Conservation (phyloP, 2,329 filamentous ascomycete species). For the Colletotrichum karsti region DNA sequence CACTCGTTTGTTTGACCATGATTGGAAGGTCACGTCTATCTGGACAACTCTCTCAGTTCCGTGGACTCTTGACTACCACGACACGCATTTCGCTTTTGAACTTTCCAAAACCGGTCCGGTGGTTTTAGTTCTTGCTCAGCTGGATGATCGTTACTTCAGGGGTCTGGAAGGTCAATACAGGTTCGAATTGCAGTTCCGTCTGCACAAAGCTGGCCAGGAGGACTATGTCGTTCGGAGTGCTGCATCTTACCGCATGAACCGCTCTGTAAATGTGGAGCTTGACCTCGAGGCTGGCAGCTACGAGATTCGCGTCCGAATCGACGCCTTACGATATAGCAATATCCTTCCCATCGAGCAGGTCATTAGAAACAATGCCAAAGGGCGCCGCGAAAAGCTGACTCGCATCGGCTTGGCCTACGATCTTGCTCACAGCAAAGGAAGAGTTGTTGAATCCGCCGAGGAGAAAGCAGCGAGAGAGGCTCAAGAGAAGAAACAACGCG, state of each 20-base stretch:
- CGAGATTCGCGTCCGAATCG: constrained; percentile 78
- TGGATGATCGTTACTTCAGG: constrained; percentile 65
- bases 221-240: constrained; percentile 65
- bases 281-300: constrained; percentile 79
- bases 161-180: constrained; percentile 65
- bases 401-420: constrained; percentile 76
- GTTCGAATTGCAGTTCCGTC: constrained; percentile 62
- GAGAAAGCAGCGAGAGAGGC: constrained; percentile 57
- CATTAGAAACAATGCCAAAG: constrained; percentile 70
- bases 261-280: constrained; percentile 81
- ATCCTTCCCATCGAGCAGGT: constrained; percentile 69
- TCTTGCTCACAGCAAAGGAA: constrained; percentile 73
- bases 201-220: constrained; percentile 58
- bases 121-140: constrained; percentile 65
- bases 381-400: constrained; percentile 75
- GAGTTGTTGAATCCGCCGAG: constrained; percentile 55
- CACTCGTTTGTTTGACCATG: constrained; percentile 56
- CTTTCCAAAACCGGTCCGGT: constrained; percentile 58
- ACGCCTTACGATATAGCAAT: constrained; percentile 66
- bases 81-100: constrained; percentile 61
- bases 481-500: constrained; percentile 51
- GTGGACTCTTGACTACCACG: constrained; percentile 64
- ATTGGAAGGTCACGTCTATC: constrained; percentile 58
- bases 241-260: constrained; percentile 67
- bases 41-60: constrained; percentile 63